Conservation (phyloP, 2,329 filamentous ascomycete species). For the Sporothrix variecibatus region DNA sequence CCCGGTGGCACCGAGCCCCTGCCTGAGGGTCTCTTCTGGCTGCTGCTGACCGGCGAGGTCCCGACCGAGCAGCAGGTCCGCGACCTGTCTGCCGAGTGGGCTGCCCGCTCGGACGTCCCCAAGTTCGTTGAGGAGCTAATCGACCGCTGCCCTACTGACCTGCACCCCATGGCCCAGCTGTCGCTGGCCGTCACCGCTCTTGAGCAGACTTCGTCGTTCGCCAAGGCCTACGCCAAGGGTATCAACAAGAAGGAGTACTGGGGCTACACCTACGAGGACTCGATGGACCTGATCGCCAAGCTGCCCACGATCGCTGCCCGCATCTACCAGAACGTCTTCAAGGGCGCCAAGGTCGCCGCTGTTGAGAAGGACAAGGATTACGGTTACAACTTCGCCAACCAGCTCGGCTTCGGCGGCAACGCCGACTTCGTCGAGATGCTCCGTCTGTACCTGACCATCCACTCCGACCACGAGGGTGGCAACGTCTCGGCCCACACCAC, state of each 20-base stretch:
- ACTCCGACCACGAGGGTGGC: conserved; percentile 99
- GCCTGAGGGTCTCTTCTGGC: conserved; percentile 99
- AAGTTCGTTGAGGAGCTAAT: conserved; percentile 99
- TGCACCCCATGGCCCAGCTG: conserved; percentile 99
- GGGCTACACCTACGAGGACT: conserved; percentile 99
- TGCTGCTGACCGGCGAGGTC: conserved; percentile 96
- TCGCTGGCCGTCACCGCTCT: conserved; percentile 96
- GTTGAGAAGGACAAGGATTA: conserved; percentile 99
- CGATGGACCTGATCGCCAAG: conserved; percentile 99
- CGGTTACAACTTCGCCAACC: conserved; percentile 98
- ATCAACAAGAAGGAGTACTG: conserved; percentile 99
- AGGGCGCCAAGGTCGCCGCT: conserved; percentile 95
- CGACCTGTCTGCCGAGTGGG: conserved; percentile 97
- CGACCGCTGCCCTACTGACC: conserved; percentile 97
- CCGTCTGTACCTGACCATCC: conserved; percentile 98
- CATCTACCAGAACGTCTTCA: conserved; percentile 99
- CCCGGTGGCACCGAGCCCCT: conserved; percentile 96
- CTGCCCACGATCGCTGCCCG: conserved; percentile 95
- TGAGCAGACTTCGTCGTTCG: conserved; percentile 96
- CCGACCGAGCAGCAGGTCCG: conserved; percentile 97
- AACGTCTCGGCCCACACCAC: conserved; percentile 99
- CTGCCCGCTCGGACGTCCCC: conserved; percentile 92
- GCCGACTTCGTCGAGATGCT: conserved; percentile 96
- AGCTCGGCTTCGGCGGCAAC: conserved; percentile 95
- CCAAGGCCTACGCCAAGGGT: conserved; percentile 98